Conservation (phyloP, 129 eudicot genomes). For the Daucus carota region DNA sequence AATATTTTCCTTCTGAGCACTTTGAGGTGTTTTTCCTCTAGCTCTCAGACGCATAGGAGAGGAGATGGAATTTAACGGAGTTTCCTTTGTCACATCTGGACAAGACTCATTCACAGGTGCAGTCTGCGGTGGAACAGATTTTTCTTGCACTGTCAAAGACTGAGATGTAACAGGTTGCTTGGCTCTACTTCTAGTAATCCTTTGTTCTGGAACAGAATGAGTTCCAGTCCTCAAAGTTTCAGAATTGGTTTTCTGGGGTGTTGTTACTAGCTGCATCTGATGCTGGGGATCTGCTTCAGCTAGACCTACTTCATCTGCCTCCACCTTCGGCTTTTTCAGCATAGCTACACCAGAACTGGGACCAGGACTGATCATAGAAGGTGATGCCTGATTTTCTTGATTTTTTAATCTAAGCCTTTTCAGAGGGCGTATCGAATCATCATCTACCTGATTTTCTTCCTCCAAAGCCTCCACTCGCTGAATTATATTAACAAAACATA, state of each 20-base stretch:
- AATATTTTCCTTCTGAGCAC: slow-evolving; percentile 24
- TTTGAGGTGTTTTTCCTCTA: slow-evolving; percentile 56
- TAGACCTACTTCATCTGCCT: slow-evolving; percentile 39
- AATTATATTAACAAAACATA: slow-evolving; percentile 1
- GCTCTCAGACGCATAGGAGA: slow-evolving; percentile 25
- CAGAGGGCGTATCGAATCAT: slow-evolving; percentile 63
- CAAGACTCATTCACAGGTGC: slow-evolving; percentile 19
- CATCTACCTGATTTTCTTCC: slow-evolving; percentile 50
- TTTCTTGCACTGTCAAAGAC: slow-evolving; percentile 18
- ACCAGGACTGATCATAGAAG: slow-evolving; percentile 28
- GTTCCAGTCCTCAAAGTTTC: slow-evolving; percentile 22
- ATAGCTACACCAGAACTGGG: slow-evolving; percentile 20
- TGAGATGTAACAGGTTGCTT: slow-evolving; percentile 45
- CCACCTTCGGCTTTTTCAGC: slow-evolving; percentile 46
- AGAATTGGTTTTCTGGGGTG: slow-evolving; percentile 10
- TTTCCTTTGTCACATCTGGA: slow-evolving; percentile 18
- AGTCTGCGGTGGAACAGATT: slow-evolving; percentile 12
- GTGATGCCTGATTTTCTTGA: slow-evolving; percentile 44
- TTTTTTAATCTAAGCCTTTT: slow-evolving; percentile 56
- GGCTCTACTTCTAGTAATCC: slow-evolving; percentile 39
- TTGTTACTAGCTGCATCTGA: not conserved
- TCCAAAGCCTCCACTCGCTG: slow-evolving; percentile 31
- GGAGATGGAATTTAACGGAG: slow-evolving; percentile 24
- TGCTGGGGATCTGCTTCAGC: slow-evolving; percentile 5
- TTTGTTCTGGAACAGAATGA: slow-evolving; percentile 26